Conservation (phyloP, 2,329 filamentous ascomycete species). For the Cladosporium sp. region DNA sequence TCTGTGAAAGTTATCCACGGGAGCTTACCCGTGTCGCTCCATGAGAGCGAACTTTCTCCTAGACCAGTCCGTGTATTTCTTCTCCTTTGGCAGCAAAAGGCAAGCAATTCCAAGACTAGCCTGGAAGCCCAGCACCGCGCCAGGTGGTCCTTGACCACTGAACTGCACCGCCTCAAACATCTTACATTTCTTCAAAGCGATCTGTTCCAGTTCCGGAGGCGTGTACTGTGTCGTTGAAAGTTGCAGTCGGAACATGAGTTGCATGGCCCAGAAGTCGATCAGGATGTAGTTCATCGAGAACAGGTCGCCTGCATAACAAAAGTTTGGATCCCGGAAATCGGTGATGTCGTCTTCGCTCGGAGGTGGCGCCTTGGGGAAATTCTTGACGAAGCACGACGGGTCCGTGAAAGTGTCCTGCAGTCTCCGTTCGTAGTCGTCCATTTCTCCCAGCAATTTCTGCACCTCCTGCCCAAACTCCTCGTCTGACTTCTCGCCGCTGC, state of each 20-base stretch:
- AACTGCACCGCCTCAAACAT: constrained; percentile 66
- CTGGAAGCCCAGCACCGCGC: constrained; percentile 66
- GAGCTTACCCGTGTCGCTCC: constrained; percentile 68
- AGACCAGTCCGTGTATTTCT: constrained; percentile 69
- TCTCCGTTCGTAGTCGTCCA: constrained; percentile 37
- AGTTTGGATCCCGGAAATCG: constrained; percentile 62
- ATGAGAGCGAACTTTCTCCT: constrained; percentile 71
- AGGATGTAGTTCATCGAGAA: constrained; percentile 69
- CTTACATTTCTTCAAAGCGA: constrained; percentile 66
- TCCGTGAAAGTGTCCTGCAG: constrained; percentile 60
- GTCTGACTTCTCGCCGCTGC: constrained; percentile 58
- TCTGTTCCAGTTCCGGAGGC: constrained; percentile 45
- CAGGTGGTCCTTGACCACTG: constrained; percentile 64
- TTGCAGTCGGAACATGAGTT: constrained; percentile 75
- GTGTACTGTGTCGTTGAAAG: constrained; percentile 45
- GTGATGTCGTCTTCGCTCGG: constrained; percentile 57
- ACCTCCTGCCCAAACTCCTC: constrained; percentile 61
- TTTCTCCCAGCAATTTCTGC: constrained; percentile 40
- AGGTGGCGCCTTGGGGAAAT: constrained; percentile 52
- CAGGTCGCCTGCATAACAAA: constrained; percentile 63
- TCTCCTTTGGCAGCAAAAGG: constrained; percentile 72
- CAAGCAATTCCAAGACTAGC: constrained; percentile 68
- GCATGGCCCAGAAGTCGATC: constrained; percentile 71
- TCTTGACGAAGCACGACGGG: constrained; percentile 54
- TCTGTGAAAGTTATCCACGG: no score